Evolutionary conservation across 768 basidiomycete species (phyloP), one percentile per base, ranked within the genome.

Genomic region (Chalciporus sphaerocephalus): DNA sequence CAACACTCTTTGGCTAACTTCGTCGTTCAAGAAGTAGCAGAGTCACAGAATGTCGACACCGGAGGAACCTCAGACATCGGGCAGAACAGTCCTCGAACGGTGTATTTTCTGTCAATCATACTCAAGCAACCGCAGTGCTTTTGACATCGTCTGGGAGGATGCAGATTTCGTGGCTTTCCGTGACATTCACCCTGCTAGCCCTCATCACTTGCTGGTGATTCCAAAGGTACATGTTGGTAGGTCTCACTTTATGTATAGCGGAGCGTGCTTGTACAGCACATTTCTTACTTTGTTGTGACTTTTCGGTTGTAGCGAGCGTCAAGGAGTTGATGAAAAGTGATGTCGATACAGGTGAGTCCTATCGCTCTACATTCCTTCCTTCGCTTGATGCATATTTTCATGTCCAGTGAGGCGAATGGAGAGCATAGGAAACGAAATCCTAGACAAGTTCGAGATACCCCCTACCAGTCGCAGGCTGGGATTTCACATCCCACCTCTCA

Each of bases 401-500:
- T 21, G 30, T 7, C 34, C 11, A 80, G 78, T 80, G 1, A 59
- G 58, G 48, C 58, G 66, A 11, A 78, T 81, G 79, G 57, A 68
- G 44, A 55, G 45, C 5, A 69, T 84, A 35, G 87, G 85, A 3
- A 64, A 79, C 40, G 53, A 58, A 28, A 57, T 83, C 35, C 64
- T 89, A 27, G 76, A 81, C 48, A 56, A 62, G 8, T 60, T 76
- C 18, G 65, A 70, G 9, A 65, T 79, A n/a, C 68, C 69, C 6
- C 46, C 51, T 11, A 44, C 60, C 34, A 66, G 69, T 50, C 75
- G 79, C 61, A 74, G 88, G 50, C 71, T 89, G 68, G 87, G 88
- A 1, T 91, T 89, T 57, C 87, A 91, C 58, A 85, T 89, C 42
- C 84, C 87, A 0, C 88, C 88, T 0, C 87, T 85, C 63, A 83